These are phyloP conservation scores for Acanthochlamys bracteata DNA, from an alignment of 106 monocot species.

Conservation along the genomic window DNA sequence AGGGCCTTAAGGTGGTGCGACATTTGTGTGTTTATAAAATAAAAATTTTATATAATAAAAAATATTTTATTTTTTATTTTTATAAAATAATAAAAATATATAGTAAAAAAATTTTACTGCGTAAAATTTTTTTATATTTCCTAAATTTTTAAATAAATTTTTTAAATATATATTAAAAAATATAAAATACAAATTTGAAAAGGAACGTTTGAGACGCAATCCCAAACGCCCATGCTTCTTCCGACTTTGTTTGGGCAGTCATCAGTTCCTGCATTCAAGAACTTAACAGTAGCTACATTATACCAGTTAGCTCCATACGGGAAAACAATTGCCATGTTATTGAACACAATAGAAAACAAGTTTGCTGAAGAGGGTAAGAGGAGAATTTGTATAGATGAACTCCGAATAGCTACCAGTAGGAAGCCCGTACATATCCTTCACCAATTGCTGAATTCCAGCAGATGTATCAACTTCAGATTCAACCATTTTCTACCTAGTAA, in stretches of 20 bases:
- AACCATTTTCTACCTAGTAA: constrained; percentile 71
- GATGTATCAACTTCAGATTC: constrained; percentile 77
- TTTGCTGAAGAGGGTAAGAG: constrained; percentile 58
- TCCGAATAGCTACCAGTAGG: constrained; percentile 40
- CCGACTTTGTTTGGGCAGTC: constrained; percentile 31
- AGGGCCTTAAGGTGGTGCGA: constrained; percentile 33
- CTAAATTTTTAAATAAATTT: too few relatives aligned
- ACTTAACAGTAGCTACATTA: constrained; percentile 72
- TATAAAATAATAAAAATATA: too few relatives aligned
- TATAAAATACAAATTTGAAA: too few relatives aligned
- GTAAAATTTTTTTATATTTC: too few relatives aligned
- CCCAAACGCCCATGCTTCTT: constrained; percentile 52
- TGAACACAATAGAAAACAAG: constrained; percentile 54
- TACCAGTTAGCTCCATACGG: constrained; percentile 71
- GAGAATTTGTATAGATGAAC: constrained; percentile 47
- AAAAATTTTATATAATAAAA: too few relatives aligned
- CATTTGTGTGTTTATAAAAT: too few relatives aligned
- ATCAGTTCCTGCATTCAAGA: constrained; percentile 51
- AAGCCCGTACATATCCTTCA: constrained; percentile 40
- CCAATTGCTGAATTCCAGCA: constrained; percentile 37
- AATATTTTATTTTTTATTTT: too few relatives aligned
- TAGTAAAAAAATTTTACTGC: too few relatives aligned
- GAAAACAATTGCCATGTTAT: constrained; percentile 64
- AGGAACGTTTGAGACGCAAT: too few relatives aligned
- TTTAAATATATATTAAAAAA: too few relatives aligned